Evolutionary conservation across 1,139 yeast species (phyloP).

Genomic region (Sugiyamaella grinbergsii): DNA sequence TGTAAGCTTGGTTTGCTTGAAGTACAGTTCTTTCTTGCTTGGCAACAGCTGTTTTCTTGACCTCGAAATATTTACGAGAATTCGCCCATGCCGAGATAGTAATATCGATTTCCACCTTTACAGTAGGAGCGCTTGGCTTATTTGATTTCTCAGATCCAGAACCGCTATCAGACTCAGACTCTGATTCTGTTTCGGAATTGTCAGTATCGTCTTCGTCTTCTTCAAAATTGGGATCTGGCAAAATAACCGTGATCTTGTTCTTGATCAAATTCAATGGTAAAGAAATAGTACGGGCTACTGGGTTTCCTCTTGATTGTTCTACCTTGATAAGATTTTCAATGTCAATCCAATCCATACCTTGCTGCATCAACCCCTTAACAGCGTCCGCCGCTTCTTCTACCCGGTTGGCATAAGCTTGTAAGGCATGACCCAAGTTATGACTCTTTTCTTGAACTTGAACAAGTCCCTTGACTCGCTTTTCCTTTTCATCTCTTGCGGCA

Average conservation of each 20-base stretch:
- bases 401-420: constrained; percentile 66
- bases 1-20: constrained; percentile 75
- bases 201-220: constrained; percentile 38
- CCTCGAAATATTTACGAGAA: constrained; percentile 81
- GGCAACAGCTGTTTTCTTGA: constrained; percentile 71
- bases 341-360: constrained; percentile 94
- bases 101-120: constrained; percentile 68
- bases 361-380: constrained; percentile 66
- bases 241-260: constrained; percentile 62
- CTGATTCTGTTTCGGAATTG: constrained; percentile 42
- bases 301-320: constrained; percentile 68
- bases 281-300: constrained; percentile 61
- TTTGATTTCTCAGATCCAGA: constrained; percentile 36
- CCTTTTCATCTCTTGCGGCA: constrained; percentile 73
- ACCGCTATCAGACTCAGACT: constrained; percentile 37
- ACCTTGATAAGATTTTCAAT: constrained; percentile 73
- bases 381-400: constrained; percentile 74
- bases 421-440: constrained; percentile 68
- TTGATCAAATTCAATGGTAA: constrained; percentile 72
- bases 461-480: constrained; percentile 68
- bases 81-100: constrained; percentile 82
- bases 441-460: constrained; percentile 65
- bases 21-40: constrained; percentile 82
- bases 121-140: constrained; percentile 31
- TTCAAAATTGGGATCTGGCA: constrained; percentile 54